phyloP scores from a whole-genome alignment of 495 filamentous ascomycete genomes.

The Staphylotrichum tortipilum region DNA sequence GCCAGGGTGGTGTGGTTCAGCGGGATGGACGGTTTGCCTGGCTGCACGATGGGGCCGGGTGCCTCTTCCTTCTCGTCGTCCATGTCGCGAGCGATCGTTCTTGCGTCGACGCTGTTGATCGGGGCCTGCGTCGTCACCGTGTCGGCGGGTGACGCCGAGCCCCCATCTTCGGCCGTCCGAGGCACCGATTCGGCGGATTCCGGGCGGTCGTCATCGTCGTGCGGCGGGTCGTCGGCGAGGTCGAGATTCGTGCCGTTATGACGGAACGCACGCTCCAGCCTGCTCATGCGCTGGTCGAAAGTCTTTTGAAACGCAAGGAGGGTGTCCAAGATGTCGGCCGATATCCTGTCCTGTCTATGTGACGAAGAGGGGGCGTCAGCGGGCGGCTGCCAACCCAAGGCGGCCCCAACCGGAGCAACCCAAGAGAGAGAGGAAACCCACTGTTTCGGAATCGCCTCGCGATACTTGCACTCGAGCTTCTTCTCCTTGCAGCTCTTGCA shows the following conservation, averaged over 20 bases:
- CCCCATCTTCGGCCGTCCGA: constrained; percentile 12
- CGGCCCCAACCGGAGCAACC: too few relatives aligned
- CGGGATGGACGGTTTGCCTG: constrained; percentile 57
- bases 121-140: constrained; percentile 3
- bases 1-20: constrained; percentile 75
- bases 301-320: constrained; percentile 23
- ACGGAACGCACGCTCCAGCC: constrained; percentile 16
- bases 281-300: constrained; percentile 20
- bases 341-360: constrained; percentile 46
- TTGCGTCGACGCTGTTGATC: constrained; percentile 23
- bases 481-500: constrained; percentile 51
- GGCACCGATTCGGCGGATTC: constrained; percentile 15
- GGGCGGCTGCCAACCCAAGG: too few relatives aligned
- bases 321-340: constrained; percentile 41
- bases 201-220: constrained; percentile 20
- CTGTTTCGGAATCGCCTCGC: constrained; percentile 60
- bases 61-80: constrained; percentile 38
- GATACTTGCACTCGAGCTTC: constrained; percentile 52
- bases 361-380: too few relatives aligned
- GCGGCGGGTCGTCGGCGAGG: constrained; percentile 2
- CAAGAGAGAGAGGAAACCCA: constrained; percentile 28
- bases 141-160: constrained; percentile 18
- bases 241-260: constrained; percentile 10
- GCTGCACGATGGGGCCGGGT: constrained; percentile 36
- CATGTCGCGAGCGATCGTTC: constrained; percentile 26